Conservation (phyloP, 2,329 filamentous ascomycete species). For the Trichoderma koningiopsis region DNA sequence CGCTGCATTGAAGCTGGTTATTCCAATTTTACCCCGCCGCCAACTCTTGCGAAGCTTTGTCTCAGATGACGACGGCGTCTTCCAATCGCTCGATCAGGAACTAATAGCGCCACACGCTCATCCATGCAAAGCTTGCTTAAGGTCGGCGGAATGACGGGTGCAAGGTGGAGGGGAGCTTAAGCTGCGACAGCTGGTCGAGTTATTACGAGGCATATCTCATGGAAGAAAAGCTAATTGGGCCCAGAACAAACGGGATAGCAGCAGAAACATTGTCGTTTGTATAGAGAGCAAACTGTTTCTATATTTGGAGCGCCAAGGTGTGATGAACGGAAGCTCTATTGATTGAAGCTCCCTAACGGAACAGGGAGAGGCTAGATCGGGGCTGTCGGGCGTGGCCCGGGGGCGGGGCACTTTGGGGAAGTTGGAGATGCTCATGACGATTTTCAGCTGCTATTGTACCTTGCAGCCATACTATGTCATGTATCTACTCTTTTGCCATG, state of each 20-base stretch:
- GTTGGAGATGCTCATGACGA: neutral
- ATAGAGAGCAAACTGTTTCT: neutral
- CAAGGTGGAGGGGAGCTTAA: neutral
- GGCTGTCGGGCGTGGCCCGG: slow-evolving; percentile 4
- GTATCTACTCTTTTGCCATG: neutral
- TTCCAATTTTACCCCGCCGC: slow-evolving; percentile 19
- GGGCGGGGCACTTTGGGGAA: neutral
- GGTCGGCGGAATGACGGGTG: slow-evolving; percentile 9
- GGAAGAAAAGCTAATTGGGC: neutral
- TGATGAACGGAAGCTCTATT: neutral
- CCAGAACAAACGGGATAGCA: neutral
- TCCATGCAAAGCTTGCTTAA: slow-evolving; percentile 1
- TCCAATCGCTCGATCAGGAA: slow-evolving; percentile 8
- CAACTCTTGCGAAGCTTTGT: slow-evolving; percentile 19
- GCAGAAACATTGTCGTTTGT: neutral
- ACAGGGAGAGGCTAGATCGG: neutral
- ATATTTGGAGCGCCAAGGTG: neutral
- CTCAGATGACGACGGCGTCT: slow-evolving; percentile 20
- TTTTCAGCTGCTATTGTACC: slow-evolving; percentile 16
- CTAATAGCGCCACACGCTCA: slow-evolving; percentile 15
- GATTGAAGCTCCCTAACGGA: neutral
- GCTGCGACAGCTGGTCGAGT: neutral
- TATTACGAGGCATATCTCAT: neutral
- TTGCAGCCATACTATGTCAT: neutral
- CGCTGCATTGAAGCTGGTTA: neutral